A percentile compares a stretch with the other conserved stretches of the same genome.
Evolutionary conservation across 2,329 filamentous ascomycete species (phyloP).

Genomic region (Pseudogymnoascus destructans): DNA sequence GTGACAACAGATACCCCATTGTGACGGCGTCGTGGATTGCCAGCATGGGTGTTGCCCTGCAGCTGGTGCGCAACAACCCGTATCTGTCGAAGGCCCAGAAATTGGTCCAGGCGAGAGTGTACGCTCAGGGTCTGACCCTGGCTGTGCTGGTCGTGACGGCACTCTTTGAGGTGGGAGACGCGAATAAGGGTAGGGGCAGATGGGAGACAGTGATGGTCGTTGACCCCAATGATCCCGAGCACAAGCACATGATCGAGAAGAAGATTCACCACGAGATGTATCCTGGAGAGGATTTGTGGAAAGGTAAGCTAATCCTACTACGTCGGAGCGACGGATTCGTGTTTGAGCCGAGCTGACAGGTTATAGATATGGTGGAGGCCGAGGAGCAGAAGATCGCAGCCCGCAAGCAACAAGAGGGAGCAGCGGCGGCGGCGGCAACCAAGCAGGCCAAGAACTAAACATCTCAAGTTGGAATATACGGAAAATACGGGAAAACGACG

Average conservation of each 20-base stretch:
- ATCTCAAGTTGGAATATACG: neutral
- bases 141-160: conserved; percentile 54
- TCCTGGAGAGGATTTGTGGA: conserved; percentile 86
- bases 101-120: conserved; percentile 62
- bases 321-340: neutral
- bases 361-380: conserved; percentile 64
- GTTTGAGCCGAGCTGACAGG: conserved; percentile 14
- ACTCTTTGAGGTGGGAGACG: conserved; percentile 61
- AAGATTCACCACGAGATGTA: conserved; percentile 77
- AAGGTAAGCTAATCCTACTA: conserved; percentile 39
- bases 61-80: conserved; percentile 48
- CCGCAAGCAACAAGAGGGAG: conserved; percentile 14
- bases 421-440: neutral
- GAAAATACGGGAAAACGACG: neutral
- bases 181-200: conserved; percentile 58
- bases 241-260: conserved; percentile 77
- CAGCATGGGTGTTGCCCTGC: conserved; percentile 49
- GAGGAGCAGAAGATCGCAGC: conserved; percentile 52
- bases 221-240: conserved; percentile 69
- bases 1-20: conserved; percentile 54
- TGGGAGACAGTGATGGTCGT: conserved; percentile 78
- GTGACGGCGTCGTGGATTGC: conserved; percentile 55
- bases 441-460: neutral
- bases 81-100: conserved; percentile 53
- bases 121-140: conserved; percentile 59